Evolutionary conservation across 225 moss, liverwort and hornwort species (phyloP), one percentile per base, ranked within the genome.

Genomic region (Pseudisothecium myosuroides): DNA sequence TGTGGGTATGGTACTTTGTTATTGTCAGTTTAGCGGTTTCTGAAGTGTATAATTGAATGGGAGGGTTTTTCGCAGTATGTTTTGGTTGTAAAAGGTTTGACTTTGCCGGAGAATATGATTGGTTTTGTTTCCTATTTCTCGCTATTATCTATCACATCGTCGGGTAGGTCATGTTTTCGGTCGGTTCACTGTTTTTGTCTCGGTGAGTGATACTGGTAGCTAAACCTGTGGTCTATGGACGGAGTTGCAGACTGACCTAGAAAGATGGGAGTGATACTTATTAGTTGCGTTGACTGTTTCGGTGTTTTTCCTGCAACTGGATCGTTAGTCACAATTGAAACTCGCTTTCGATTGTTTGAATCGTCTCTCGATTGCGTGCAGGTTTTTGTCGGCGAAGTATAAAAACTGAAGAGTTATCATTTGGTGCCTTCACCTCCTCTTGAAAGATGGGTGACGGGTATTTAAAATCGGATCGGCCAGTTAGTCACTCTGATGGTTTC

Each of bases 361-460:
- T 82, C 56, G 78, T 85, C 63, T 76, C 56, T 88, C 82, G 72
- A 52, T 83, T 89, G 86, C 39, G 45, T 89, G 76, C 90, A 92
- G 89, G 76, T n/a, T 86, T 92, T 55, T 52, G 24, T 39, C 47
- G 55, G 63, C 45, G 58, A 56, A 59, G 73, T 65, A 74, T 41
- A 56, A 50, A 54, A 56, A 50, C 71, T 68, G 54, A 37, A 45
- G 80, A 75, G 56, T 80, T 67, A 47, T 43, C 72, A 49, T 76
- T 59, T 52, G 60, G 79, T 64, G 80, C 72, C 61, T 76, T 83
- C 78, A 72, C 56, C 72, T 56, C 49, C 77, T 77, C 78, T 63
- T 83, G 80, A 68, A 91, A 85, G 39, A 94, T 94, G 94, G 94
- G 91, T 59, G 92, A 91, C 72, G 85, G 86, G 56, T 91, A 90